Conservation (phyloP, 352 stramenopile genomes). For the Globisporangium ultimum region DNA sequence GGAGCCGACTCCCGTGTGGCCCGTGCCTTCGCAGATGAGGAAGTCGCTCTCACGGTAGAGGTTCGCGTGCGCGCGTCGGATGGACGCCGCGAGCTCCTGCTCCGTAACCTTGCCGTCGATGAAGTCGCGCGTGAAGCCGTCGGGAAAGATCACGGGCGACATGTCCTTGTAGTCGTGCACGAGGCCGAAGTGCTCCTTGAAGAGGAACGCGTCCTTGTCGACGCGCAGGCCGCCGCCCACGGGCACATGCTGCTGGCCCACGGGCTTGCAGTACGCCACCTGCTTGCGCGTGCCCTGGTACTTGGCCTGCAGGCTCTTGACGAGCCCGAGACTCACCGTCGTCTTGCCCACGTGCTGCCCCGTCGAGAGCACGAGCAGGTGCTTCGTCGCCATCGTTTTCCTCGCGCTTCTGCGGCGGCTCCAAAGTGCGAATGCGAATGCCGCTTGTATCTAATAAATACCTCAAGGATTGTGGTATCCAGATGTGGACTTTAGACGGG, state of each 20-base stretch:
- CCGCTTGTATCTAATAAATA: neutral
- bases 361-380: constrained; percentile 87
- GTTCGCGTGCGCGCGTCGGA: constrained; percentile 76
- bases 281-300: constrained; percentile 68
- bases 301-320: constrained; percentile 91
- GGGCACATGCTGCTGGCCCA: constrained; percentile 92
- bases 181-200: constrained; percentile 96
- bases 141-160: constrained; percentile 96
- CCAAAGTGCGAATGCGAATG: neutral
- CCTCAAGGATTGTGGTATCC: neutral
- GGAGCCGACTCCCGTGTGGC: constrained; percentile 88
- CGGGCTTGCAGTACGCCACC: constrained; percentile 94
- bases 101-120: constrained; percentile 95
- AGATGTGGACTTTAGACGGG: neutral
- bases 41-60: constrained; percentile 88
- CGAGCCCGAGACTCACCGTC: constrained; percentile 92
- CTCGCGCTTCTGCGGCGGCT: neutral
- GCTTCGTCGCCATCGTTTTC: constrained; percentile 45
- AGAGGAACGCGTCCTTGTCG: constrained; percentile 92
- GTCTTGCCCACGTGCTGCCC: constrained; percentile 98
- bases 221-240: constrained; percentile 84
- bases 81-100: constrained; percentile 71
- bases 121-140: constrained; percentile 96
- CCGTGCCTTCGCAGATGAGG: constrained; percentile 94
- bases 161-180: constrained; percentile 96